phyloP scores from a whole-genome alignment of 2,329 filamentous ascomycete species.

The Talaromyces sp. region DNA sequence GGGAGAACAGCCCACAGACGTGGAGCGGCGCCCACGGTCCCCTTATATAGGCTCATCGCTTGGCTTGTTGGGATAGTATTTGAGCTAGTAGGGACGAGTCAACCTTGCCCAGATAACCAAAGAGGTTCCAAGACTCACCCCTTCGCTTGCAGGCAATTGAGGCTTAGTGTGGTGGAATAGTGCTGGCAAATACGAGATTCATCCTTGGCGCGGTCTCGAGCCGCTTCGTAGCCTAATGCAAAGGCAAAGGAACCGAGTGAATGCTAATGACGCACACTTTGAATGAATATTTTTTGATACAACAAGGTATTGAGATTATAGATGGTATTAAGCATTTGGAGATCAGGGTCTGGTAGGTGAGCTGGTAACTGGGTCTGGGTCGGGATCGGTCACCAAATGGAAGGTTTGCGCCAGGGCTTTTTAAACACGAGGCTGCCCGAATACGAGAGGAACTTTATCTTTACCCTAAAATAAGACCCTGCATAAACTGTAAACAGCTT shows the following conservation, averaged over 20 bases:
- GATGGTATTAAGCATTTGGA: no score
- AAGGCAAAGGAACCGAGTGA: not conserved
- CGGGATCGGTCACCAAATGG: not conserved
- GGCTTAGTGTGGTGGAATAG: not conserved
- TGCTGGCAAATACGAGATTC: constrained; percentile 20
- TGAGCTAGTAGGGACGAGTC: no score
- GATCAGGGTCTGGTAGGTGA: no score
- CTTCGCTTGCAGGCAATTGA: not conserved
- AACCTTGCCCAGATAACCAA: no score
- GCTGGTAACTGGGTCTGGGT: not conserved
- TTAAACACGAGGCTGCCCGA: not conserved
- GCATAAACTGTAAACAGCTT: not conserved
- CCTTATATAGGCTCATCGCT: no score
- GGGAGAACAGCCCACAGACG: no score
- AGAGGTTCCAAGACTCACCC: not conserved
- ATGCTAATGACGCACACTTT: no score
- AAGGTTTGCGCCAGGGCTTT: not conserved
- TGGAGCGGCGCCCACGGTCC: no score
- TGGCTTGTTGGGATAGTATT: no score
- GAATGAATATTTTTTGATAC: not conserved
- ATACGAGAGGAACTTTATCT: constrained; percentile 1
- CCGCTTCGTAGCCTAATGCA: not conserved
- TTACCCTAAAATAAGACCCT: not conserved
- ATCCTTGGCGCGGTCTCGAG: constrained; percentile 18
- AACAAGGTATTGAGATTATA: no score